Percentiles rank a stretch among this genome's conserved stretches.
Evolutionary conservation across 768 basidiomycete species (phyloP).

Genomic region (Imleria badia): DNA sequence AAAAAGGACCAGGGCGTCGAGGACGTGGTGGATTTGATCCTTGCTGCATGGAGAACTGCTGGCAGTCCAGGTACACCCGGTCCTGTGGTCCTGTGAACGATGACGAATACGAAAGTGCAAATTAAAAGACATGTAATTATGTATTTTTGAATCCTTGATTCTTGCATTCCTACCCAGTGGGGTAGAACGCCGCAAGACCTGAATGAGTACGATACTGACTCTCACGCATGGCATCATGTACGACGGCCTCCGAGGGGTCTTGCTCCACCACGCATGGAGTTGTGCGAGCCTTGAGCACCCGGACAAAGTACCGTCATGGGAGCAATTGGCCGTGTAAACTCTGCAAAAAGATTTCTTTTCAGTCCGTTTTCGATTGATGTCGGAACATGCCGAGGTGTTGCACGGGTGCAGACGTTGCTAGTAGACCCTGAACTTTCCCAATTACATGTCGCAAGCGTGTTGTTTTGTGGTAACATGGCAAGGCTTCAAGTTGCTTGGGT

Average conservation of each 20-base stretch:
- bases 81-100: conserved; percentile 27
- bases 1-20: conserved; percentile 76
- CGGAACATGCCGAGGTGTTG: too few relatives aligned
- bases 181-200: conserved; percentile 2
- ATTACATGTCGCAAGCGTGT: too few relatives aligned
- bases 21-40: conserved; percentile 76
- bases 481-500: too few relatives aligned
- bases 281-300: not conserved
- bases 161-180: not conserved
- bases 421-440: too few relatives aligned
- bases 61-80: conserved; percentile 68
- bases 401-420: too few relatives aligned
- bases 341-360: too few relatives aligned
- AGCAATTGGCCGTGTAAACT: not conserved
- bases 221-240: conserved; percentile 5
- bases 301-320: not conserved
- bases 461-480: too few relatives aligned
- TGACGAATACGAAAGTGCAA: not conserved
- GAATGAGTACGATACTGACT: conserved; percentile 2
- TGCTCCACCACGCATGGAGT: not conserved
- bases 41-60: conserved; percentile 86
- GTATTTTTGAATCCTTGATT: not conserved
- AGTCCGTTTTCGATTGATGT: too few relatives aligned
- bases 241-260: not conserved
- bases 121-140: conserved; percentile 6